phyloP scores from a whole-genome alignment of 805 yeast species.

The Limtongozyma cylindracea region DNA sequence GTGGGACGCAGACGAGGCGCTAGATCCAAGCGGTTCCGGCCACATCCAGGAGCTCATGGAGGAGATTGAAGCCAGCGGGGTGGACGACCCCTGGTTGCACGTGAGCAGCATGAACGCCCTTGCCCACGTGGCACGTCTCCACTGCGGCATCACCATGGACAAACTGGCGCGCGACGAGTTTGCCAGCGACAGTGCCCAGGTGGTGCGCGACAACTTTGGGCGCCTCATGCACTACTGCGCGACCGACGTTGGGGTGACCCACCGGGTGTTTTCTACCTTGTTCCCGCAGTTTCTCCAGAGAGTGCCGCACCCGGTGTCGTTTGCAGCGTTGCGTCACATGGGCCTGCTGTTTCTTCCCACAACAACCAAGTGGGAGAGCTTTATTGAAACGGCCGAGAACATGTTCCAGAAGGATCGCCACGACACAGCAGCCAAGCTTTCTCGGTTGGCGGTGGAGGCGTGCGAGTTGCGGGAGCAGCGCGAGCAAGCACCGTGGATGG shows the following conservation, averaged over 20 bases:
- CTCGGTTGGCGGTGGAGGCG: too few species aligned
- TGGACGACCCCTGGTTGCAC: slow-evolving; percentile 72
- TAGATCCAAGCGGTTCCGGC: slow-evolving; percentile 1
- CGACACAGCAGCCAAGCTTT: too few species aligned
- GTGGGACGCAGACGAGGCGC: slow-evolving; percentile 2
- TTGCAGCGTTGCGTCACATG: slow-evolving; percentile 61
- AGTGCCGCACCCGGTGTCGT: slow-evolving; percentile 87
- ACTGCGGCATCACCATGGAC: slow-evolving; percentile 42
- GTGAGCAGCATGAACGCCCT: slow-evolving; percentile 59
- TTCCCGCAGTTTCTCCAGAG: slow-evolving; percentile 40
- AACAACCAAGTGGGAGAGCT: slow-evolving; percentile 43
- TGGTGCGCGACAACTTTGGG: slow-evolving; percentile 29
- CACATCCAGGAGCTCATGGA: slow-evolving; percentile 7
- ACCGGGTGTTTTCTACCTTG: slow-evolving; percentile 35
- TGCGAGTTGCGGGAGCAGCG: too few species aligned
- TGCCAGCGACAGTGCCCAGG: slow-evolving; percentile 22
- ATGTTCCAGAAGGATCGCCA: slow-evolving; percentile 31
- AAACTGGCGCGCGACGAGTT: slow-evolving; percentile 49
- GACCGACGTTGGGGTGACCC: slow-evolving; percentile 57
- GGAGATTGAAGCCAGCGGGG: too few species aligned
- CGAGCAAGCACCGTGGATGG: slow-evolving; percentile 9
- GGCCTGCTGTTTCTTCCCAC: slow-evolving; percentile 64
- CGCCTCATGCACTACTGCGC: slow-evolving; percentile 62
- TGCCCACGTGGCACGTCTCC: slow-evolving; percentile 54
- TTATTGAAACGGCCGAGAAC: slow-evolving; percentile 41